Evolutionary conservation across 164 flowering plant species (phyloP), one percentile per base, ranked within the genome.

Genomic region (Vitis vinifera): DNA sequence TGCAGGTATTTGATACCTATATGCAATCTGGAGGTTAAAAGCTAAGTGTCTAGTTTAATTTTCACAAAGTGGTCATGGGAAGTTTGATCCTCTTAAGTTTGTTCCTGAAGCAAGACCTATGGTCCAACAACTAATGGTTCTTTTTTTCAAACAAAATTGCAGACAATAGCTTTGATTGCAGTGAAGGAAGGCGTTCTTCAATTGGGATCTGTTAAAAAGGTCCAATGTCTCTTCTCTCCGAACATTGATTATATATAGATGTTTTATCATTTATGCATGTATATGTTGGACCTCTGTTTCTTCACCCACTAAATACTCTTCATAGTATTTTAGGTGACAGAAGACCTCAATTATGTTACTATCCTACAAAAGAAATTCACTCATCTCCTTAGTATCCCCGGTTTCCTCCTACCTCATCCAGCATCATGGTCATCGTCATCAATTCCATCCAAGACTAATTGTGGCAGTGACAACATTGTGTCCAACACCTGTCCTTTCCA

Each of bases 81-180:
- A 4, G 2, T 37, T 37, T 3, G 44, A 37, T 37, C 44, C 44
- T 37, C 44, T 37, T 37, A 37, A 37, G 44, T 37, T 37, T 37
- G 44, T 37, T 37, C 44, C 44, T 3, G 44, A 37, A 37, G 44
- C 0, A 37, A 37, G 44, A 37, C 44, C 44, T 37, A 37, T 3
- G 4, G 44, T 37, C 44, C 44, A 37, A 37, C 7, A 37, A 37
- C 44, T 37, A 0, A 37, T 37, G 44, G 7, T 37, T 37, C 44
- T 37, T 37, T 37, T 14, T 53, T 53, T 53, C 0, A 14, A 12
- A 14, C 14, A 14, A 52, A 12, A 52, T 52, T 13, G 56, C 56
- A 53, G 56, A 53, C 56, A 53, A 53, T 53, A 13, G 56, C 56
- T 53, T 53, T 53, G 56, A 53, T 53, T 10, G 56, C 56, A 53